phyloP scores from a whole-genome alignment of 441 rosid genomes.

The Corymbia citriodora region DNA sequence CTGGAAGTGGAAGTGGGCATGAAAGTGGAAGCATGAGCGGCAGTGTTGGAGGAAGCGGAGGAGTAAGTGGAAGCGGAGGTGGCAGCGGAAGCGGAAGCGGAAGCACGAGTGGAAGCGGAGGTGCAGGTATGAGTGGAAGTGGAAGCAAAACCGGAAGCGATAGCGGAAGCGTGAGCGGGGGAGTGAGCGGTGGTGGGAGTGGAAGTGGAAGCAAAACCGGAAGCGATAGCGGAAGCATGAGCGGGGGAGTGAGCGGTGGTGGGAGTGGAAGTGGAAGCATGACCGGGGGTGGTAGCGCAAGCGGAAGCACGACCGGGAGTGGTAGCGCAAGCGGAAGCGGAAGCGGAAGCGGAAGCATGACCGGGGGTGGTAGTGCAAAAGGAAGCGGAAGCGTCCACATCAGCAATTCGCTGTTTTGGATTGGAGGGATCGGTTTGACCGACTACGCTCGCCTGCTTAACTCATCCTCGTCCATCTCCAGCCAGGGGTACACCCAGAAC shows the following conservation, averaged over 20 bases:
- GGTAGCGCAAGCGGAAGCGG: neutral
- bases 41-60: neutral
- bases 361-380: too few species aligned
- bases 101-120: neutral
- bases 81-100: neutral
- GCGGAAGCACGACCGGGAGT: neutral
- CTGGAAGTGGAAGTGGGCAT: neutral
- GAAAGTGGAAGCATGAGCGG: neutral
- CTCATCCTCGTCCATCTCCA: conserved; percentile 4
- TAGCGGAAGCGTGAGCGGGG: too few species aligned
- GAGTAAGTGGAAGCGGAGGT: neutral
- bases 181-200: neutral
- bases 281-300: neutral
- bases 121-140: too few species aligned
- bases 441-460: conserved; percentile 37
- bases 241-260: neutral
- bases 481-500: conserved; percentile 10
- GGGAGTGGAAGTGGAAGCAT: neutral
- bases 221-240: neutral
- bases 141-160: neutral
- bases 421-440: conserved; percentile 38
- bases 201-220: neutral
- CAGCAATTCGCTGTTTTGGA: conserved; percentile 27
- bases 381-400: neutral
- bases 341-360: neutral